phyloP scores from a whole-genome alignment of 164 flowering plant species.

The Hamamelis virginiana region DNA sequence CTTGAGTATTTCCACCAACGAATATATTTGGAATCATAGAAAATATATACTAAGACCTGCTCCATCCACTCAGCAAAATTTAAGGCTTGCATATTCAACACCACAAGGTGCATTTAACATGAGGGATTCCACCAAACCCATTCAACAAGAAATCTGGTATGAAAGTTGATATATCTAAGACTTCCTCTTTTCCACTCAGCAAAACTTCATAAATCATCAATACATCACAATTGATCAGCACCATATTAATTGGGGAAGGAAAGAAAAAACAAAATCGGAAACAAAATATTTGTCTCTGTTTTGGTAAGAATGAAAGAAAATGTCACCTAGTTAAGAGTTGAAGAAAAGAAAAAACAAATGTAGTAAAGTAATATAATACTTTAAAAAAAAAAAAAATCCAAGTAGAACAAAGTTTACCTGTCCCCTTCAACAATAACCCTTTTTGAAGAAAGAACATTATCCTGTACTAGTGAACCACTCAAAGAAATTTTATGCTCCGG shows the following conservation, averaged over 20 bases:
- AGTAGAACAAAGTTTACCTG: conserved; percentile 42
- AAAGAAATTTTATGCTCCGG: conserved; percentile 40
- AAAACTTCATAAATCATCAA: not conserved
- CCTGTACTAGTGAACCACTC: conserved; percentile 75
- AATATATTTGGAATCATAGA: not conserved
- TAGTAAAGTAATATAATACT: too few relatives aligned
- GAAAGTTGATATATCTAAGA: not conserved
- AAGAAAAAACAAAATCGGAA: not conserved
- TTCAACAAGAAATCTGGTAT: not conserved
- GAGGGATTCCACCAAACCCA: not conserved
- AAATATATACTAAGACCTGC: not conserved
- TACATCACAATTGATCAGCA: not conserved
- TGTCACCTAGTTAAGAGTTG: not conserved
- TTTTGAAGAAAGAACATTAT: conserved; percentile 50
- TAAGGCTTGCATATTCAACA: not conserved
- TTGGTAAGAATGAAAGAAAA: not conserved
- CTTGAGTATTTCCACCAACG: not conserved
- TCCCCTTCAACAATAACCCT: conserved; percentile 50
- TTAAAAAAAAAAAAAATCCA: not conserved
- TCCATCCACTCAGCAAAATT: not conserved
- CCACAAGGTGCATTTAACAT: not conserved
- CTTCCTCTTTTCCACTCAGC: not conserved
- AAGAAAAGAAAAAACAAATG: not conserved
- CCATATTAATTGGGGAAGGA: not conserved
- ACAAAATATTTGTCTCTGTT: not conserved